Evolutionary conservation across 2,329 filamentous ascomycete species (phyloP).

Genomic region (Magnaporthales sp.): DNA sequence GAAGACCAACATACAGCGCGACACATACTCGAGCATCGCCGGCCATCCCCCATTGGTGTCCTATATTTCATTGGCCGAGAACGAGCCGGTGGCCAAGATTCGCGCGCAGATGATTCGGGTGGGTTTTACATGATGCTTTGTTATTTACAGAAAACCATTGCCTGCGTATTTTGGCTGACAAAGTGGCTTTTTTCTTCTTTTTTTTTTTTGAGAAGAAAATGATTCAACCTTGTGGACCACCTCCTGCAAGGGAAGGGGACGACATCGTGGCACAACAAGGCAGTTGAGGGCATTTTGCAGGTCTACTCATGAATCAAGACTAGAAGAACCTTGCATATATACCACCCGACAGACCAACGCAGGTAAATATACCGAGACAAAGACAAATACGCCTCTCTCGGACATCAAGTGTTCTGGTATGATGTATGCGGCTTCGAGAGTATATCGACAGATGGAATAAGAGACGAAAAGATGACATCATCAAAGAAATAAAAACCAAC

Average conservation of each 20-base stretch:
- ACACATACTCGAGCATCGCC: conserved; percentile 81
- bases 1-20: conserved; percentile 90
- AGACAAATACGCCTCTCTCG: background rate
- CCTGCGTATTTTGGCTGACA: background rate
- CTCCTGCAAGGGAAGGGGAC: conserved; percentile 46
- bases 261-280: conserved; percentile 12
- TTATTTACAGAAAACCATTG: background rate
- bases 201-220: conserved; percentile 62
- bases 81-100: conserved; percentile 73
- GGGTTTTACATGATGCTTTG: conserved; percentile 14
- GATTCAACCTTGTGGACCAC: conserved; percentile 52
- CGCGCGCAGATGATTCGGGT: conserved; percentile 72
- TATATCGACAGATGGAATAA: background rate
- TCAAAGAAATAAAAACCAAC: too few species aligned
- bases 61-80: conserved; percentile 85
- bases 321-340: background rate
- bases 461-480: background rate
- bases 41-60: conserved; percentile 83
- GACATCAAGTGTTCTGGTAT: background rate
- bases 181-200: too few species aligned
- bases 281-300: background rate
- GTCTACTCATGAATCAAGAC: background rate
- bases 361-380: background rate
- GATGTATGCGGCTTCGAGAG: background rate
- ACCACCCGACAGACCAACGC: background rate